These are phyloP conservation scores for Amauroascus verrucosus DNA, from an alignment of 2,329 filamentous ascomycete species.

Conservation along the genomic window DNA sequence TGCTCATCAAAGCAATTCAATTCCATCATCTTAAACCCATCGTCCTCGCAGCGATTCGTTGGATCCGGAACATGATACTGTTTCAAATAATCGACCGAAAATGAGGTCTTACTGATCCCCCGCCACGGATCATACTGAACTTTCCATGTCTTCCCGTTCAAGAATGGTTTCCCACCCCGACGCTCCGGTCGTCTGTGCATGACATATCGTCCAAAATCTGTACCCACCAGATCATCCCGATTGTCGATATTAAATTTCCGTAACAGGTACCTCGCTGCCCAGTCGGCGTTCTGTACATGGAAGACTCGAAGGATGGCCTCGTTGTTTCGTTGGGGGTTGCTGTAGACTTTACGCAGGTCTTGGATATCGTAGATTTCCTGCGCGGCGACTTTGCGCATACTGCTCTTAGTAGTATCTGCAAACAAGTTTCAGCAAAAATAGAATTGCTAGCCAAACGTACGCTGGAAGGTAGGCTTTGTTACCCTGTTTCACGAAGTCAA, in stretches of 20 bases:
- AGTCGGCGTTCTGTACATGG: slow-evolving; percentile 46
- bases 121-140: slow-evolving; percentile 44
- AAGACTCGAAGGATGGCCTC: slow-evolving; percentile 28
- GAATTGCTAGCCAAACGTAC: too few relatives aligned
- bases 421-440: neutral
- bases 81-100: slow-evolving; percentile 45
- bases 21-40: slow-evolving; percentile 40
- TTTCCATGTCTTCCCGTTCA: slow-evolving; percentile 43
- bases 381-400: slow-evolving; percentile 37
- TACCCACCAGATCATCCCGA: slow-evolving; percentile 38
- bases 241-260: slow-evolving; percentile 45
- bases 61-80: slow-evolving; percentile 26
- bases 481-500: slow-evolving; percentile 40
- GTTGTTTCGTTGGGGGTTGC: slow-evolving; percentile 19
- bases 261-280: slow-evolving; percentile 42
- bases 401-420: slow-evolving; percentile 29
- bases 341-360: slow-evolving; percentile 38
- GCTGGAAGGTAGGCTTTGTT: neutral
- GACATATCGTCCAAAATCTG: slow-evolving; percentile 42
- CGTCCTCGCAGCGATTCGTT: slow-evolving; percentile 15
- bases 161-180: slow-evolving; percentile 43
- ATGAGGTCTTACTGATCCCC: slow-evolving; percentile 40
- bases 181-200: slow-evolving; percentile 39
- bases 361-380: slow-evolving; percentile 41
- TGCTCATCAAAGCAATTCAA: slow-evolving; percentile 41